Evolutionary conservation across 1,284 basidiomycete genomes (phyloP).

Genomic region (Stygiomarasmius scandens): DNA sequence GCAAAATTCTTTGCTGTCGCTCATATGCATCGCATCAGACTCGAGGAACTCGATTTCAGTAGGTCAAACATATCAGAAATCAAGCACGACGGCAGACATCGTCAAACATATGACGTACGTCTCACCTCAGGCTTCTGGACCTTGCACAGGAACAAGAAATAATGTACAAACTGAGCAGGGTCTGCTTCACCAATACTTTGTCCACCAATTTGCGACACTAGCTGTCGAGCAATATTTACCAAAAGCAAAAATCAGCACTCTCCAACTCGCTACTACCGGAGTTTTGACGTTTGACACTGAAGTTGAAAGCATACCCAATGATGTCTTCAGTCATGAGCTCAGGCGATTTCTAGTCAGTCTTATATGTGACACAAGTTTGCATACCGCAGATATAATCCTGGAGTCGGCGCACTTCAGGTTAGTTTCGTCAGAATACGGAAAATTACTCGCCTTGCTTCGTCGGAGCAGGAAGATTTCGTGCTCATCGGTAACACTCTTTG

Average conservation of each 20-base stretch:
- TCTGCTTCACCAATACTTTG: constrained; percentile 1
- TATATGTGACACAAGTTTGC: background rate
- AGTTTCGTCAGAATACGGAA: background rate
- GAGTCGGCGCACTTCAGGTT: background rate
- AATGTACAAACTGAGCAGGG: background rate
- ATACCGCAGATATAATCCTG: background rate
- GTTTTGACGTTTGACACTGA: no score
- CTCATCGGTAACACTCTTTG: no score
- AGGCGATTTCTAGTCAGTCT: constrained; percentile 2
- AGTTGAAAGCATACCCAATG: background rate
- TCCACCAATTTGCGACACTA: background rate
- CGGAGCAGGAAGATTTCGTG: background rate
- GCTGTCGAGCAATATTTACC: background rate
- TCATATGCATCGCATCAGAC: background rate
- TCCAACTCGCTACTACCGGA: no score
- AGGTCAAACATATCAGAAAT: background rate
- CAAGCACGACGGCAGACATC: background rate
- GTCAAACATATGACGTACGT: background rate
- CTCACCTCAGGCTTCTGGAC: background rate
- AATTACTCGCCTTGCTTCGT: background rate
- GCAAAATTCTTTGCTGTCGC: background rate
- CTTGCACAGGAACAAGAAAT: constrained; percentile 3
- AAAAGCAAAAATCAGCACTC: no score
- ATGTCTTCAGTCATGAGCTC: background rate
- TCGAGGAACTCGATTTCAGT: background rate